These are phyloP conservation scores for Leavenworthia alabamica DNA, from an alignment of 345 rosid species.

Conservation along the genomic window DNA sequence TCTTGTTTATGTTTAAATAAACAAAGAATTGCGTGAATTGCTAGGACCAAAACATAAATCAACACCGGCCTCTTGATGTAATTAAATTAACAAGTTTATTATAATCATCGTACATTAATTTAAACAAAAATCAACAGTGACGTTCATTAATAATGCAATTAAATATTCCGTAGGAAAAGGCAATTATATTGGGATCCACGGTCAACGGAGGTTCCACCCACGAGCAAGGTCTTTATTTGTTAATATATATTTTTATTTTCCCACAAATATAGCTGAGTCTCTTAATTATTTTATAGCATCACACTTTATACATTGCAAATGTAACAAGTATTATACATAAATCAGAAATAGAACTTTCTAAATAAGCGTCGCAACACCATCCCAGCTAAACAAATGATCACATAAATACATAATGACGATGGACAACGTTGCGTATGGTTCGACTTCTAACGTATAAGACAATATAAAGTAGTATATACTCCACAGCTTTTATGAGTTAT, in stretches of 20 bases:
- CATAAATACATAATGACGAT: background rate
- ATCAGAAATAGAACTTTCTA: background rate
- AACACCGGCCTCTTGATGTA: slow-evolving; percentile 13
- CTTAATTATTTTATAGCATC: background rate
- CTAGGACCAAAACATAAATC: slow-evolving; percentile 24
- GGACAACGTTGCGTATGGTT: background rate
- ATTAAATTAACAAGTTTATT: slow-evolving; percentile 5
- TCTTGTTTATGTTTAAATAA: background rate
- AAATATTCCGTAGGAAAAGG: slow-evolving; percentile 24
- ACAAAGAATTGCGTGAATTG: slow-evolving; percentile 1
- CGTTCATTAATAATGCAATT: slow-evolving; percentile 8
- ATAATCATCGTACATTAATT: slow-evolving; percentile 22
- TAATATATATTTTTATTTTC: too few species aligned
- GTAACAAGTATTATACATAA: background rate
- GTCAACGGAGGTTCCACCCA: slow-evolving; percentile 36
- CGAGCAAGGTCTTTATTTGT: slow-evolving; percentile 18
- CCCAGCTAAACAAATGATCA: background rate
- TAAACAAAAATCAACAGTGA: slow-evolving; percentile 3
- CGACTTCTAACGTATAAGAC: background rate
- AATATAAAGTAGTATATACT: too few species aligned
- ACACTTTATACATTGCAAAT: background rate
- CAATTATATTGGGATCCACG: slow-evolving; percentile 29
- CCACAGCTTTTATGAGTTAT: background rate
- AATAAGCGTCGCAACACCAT: background rate
- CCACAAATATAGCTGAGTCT: slow-evolving; percentile 13